Percentiles rank a stretch among this genome's conserved stretches.
Conservation (phyloP, 305 asterid species). For the Plantago coronopus region DNA sequence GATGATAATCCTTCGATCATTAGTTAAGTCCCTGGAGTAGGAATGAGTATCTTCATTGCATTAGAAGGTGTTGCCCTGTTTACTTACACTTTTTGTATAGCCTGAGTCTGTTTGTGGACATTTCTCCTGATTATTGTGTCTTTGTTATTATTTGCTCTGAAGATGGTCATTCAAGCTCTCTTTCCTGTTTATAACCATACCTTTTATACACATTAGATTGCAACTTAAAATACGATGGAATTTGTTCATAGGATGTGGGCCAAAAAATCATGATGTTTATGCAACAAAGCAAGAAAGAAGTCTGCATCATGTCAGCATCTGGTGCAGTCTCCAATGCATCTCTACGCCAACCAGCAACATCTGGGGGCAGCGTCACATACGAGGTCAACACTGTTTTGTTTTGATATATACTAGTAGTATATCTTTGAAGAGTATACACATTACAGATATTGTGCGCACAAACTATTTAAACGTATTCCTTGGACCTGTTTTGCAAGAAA, state of each 20-base stretch:
- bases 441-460: too few species aligned
- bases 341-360: conserved; percentile 55
- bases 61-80: too few species aligned
- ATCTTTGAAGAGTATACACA: too few species aligned
- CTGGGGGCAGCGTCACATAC: conserved; percentile 52
- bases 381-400: conserved; percentile 40
- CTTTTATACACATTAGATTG: background rate
- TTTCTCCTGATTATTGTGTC: too few species aligned
- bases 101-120: too few species aligned
- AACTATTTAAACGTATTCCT: background rate
- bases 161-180: too few species aligned
- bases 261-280: conserved; percentile 49
- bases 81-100: too few species aligned
- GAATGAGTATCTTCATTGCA: too few species aligned
- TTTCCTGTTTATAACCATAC: too few species aligned
- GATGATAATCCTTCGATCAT: too few species aligned
- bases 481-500: background rate
- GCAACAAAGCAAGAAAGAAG: conserved; percentile 51
- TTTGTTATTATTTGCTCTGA: too few species aligned
- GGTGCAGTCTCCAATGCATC: conserved; percentile 58
- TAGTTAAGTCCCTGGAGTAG: too few species aligned
- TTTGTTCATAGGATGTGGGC: conserved; percentile 43
- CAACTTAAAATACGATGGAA: background rate
- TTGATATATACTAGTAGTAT: background rate
- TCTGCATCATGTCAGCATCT: conserved; percentile 56